Percentiles rank a stretch among this genome's conserved stretches.
Conservation (phyloP, 768 basidiomycete genomes). For the Podaxis mareebaensis region DNA sequence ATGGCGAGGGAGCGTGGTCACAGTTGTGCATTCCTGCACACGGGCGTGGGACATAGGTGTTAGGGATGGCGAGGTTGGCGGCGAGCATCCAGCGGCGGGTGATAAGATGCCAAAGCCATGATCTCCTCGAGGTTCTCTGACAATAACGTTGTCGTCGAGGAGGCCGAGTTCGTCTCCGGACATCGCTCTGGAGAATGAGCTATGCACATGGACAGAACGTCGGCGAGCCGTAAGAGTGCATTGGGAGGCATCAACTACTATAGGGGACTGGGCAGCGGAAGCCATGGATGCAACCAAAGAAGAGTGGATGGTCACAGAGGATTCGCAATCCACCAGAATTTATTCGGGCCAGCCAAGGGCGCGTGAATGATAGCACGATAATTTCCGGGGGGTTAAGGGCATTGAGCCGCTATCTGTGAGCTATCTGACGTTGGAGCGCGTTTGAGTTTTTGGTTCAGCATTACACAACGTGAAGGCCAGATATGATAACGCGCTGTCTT, state of each 20-base stretch:
- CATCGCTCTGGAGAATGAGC: conserved; percentile 5
- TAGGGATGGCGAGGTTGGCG: not conserved
- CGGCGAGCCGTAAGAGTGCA: not conserved
- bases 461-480: conserved; percentile 1
- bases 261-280: not conserved
- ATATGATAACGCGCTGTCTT: not conserved
- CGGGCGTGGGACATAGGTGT: conserved; percentile 30
- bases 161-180: not conserved
- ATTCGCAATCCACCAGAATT: conserved; percentile 3
- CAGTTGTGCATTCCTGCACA: conserved; percentile 32
- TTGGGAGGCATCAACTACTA: not conserved
- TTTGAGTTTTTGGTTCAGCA: conserved; percentile 2
- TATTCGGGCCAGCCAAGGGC: conserved; percentile 1
- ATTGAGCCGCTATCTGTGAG: not conserved
- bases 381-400: conserved; percentile 3
- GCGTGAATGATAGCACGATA: not conserved
- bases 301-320: not conserved
- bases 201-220: not conserved
- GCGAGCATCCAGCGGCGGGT: too few relatives aligned
- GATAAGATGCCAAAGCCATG: not conserved
- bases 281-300: not conserved
- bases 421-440: conserved; percentile 8
- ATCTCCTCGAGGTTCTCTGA: not conserved
- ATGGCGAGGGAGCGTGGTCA: conserved; percentile 32
- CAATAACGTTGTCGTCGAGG: not conserved